A percentile compares a stretch with the other conserved stretches of the same genome.
phyloP scores from a whole-genome alignment of 441 rosid species.

The Gossypium gossypioides region DNA sequence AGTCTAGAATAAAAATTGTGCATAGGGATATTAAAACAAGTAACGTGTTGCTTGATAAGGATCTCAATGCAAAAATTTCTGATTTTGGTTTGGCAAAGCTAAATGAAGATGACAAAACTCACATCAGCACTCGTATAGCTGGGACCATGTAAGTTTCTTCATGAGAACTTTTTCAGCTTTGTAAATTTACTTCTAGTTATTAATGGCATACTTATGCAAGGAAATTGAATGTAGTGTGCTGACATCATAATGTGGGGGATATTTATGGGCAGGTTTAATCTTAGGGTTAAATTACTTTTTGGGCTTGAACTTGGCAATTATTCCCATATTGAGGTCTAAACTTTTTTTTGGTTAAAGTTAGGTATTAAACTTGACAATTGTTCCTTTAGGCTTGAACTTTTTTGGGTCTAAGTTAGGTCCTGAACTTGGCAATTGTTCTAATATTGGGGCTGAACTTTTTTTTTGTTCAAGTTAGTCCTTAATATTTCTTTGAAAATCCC shows the following conservation, averaged over 20 bases:
- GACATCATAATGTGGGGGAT: not conserved
- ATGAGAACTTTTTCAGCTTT: not conserved
- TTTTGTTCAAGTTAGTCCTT: no score
- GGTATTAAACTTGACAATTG: no score
- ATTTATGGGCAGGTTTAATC: not conserved
- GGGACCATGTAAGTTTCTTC: constrained; percentile 65
- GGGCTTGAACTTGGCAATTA: no score
- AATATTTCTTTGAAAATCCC: no score
- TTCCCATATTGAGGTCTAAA: no score
- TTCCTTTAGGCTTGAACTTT: no score
- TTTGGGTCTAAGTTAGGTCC: no score
- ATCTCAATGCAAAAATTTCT: constrained; percentile 6
- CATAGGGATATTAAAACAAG: constrained; percentile 83
- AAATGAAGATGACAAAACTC: constrained; percentile 12
- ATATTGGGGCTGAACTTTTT: no score
- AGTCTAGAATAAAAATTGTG: constrained; percentile 70
- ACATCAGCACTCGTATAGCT: constrained; percentile 27
- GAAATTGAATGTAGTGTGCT: no score
- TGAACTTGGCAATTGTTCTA: no score
- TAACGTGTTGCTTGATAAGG: constrained; percentile 37
- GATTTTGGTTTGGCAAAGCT: constrained; percentile 13
- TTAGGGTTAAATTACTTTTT: no score
- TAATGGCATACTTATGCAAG: not conserved
- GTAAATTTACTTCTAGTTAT: not conserved
- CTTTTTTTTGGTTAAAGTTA: no score